These are phyloP conservation scores for Herpotrichia juniperi DNA, from an alignment of 2,329 filamentous ascomycete species.

Conservation along the genomic window DNA sequence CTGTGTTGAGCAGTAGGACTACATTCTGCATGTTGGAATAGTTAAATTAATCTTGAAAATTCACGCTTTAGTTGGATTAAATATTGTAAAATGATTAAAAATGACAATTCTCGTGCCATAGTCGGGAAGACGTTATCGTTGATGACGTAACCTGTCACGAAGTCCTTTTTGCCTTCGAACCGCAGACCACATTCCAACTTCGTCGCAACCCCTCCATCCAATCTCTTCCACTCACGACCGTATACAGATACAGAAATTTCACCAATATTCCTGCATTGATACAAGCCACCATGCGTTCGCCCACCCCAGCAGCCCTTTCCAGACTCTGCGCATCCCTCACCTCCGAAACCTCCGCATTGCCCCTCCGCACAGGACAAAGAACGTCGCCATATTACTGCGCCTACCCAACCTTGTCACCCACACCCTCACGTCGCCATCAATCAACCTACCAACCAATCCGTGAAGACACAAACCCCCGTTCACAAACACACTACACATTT, in stretches of 20 bases:
- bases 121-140: background rate
- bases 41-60: no score
- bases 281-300: constrained; percentile 15
- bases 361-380: constrained; percentile 22
- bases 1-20: no score
- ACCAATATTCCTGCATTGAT: background rate
- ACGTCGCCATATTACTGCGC: constrained; percentile 32
- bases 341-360: constrained; percentile 18
- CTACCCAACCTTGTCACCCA: constrained; percentile 15
- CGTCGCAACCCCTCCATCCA: background rate
- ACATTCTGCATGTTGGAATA: no score
- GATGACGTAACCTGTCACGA: constrained; percentile 2
- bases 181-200: background rate
- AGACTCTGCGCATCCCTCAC: constrained; percentile 31
- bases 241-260: background rate
- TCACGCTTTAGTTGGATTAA: no score
- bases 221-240: background rate
- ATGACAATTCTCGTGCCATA: no score
- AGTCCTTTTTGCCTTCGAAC: background rate
- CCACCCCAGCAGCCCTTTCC: constrained; percentile 20
- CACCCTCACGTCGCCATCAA: constrained; percentile 26
- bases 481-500: constrained; percentile 79
- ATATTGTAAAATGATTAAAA: no score
- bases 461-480: constrained; percentile 8
- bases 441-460: constrained; percentile 18